A percentile compares a stretch with the other conserved stretches of the same genome.
These are phyloP conservation scores for Dalechampia spathulata DNA, from an alignment of 441 rosid species.

Conservation along the genomic window DNA sequence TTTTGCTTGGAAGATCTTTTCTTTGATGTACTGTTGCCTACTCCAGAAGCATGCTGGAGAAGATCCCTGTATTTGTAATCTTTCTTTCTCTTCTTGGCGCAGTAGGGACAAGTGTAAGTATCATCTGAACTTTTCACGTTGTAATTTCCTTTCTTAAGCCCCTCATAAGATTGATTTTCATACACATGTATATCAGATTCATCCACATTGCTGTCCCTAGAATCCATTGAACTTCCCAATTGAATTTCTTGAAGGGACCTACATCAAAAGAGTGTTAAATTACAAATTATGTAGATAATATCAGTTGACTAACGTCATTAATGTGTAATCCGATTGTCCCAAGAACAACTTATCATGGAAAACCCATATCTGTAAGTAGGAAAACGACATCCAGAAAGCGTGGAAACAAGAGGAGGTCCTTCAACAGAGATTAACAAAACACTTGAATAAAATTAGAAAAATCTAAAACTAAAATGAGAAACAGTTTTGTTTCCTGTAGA, in stretches of 20 bases:
- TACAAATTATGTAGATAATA: neutral
- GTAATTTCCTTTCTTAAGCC: constrained; percentile 57
- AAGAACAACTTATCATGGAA: neutral
- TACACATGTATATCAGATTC: constrained; percentile 49
- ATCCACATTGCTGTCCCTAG: constrained; percentile 40
- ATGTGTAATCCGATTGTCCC: neutral
- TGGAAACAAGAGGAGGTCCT: too few species aligned
- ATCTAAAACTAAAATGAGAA: too few species aligned
- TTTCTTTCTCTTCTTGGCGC: constrained; percentile 63
- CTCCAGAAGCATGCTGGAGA: constrained; percentile 93
- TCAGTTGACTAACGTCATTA: neutral
- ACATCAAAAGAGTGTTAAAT: neutral
- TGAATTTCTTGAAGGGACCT: constrained; percentile 3
- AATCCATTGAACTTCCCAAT: constrained; percentile 31
- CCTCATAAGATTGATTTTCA: constrained; percentile 44
- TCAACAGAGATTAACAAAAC: too few species aligned
- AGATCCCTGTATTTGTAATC: constrained; percentile 61
- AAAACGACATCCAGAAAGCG: too few species aligned
- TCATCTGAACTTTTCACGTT: constrained; percentile 44
- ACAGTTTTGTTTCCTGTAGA: too few species aligned
- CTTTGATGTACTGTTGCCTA: constrained; percentile 62
- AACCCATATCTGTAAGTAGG: too few species aligned
- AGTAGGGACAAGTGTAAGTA: constrained; percentile 69
- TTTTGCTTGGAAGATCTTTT: constrained; percentile 65
- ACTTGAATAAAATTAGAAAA: too few species aligned